Base-by-base conservation (phyloP, 352 stramenopile genomes). In the Phytophthora agathidicida region DNA sequence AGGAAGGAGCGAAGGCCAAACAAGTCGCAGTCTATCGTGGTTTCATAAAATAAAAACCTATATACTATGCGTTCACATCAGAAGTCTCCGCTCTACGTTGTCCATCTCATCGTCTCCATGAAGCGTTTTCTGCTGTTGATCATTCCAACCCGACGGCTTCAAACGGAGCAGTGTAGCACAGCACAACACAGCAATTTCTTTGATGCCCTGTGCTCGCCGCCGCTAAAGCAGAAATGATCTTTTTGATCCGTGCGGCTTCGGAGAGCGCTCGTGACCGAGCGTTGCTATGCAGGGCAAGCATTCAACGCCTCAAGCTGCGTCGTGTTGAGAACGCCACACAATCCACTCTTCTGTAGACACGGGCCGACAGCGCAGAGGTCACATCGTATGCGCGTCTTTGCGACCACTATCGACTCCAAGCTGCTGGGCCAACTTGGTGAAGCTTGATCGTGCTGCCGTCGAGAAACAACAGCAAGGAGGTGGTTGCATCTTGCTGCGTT, bases 21-120 rank as follows among this genome's bases (percentile, higher is more conserved):
- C 22, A 45, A 52, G 51, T 51, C 51, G 38, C n/a, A 28, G 22
- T 38, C 38, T 16, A 19, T 54, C 42, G 33, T 45, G 32, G 46
- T n/a, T 59, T 65, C 57, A 65, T 65, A 53, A 60, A 65, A 60
- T 65, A 65, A 60, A 47, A 46, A 57, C 30, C 27, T 49, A 57
- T 46, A 64, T 28, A 58, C 37, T 58, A 64, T 38, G 32, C 23
- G 51, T 60, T 53, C 23, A 42, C 43, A 8, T 24, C 35, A 17
- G 27, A 58, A 43, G 16, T 9, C 35, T 22, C 14, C 11, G 23
- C 24, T 26, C 38, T 23, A 22, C 24, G 10, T 3, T 32, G 20
- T 30, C 4, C 8, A 38, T 16, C 10, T 32, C 27, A 32, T 32
- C 27, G 27, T 10, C 27, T 8, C 32, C 32, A n/a, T n/a, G n/a